phyloP scores from a whole-genome alignment of 495 filamentous ascomycete genomes.

The Pseudomonodictys pantanalensis region DNA sequence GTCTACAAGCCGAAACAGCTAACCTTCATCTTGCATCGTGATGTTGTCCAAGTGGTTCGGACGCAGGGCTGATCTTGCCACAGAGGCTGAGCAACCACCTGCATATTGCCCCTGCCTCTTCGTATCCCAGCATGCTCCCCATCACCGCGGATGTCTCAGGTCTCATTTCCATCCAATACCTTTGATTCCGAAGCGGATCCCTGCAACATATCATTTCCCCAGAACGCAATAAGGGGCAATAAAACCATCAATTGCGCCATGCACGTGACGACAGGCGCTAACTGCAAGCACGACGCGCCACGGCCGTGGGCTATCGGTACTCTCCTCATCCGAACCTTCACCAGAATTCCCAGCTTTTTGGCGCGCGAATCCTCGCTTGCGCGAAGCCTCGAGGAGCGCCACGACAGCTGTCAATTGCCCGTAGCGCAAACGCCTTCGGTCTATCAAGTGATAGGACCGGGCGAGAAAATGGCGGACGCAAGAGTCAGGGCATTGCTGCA shows the following conservation, averaged over 20 bases:
- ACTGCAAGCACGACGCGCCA: not conserved
- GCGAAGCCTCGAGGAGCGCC: not conserved
- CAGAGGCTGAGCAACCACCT: too few species aligned
- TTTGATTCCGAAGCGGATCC: not conserved
- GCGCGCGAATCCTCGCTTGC: not conserved
- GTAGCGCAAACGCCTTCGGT: not conserved
- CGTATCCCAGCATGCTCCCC: too few species aligned
- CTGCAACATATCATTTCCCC: not conserved
- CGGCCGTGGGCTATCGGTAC: not conserved
- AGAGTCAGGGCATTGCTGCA: conserved; percentile 17
- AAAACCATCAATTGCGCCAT: not conserved
- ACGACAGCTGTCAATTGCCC: conserved; percentile 21
- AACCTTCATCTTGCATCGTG: too few species aligned
- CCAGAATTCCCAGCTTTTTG: too few species aligned
- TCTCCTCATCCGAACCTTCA: not conserved
- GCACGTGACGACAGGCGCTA: conserved; percentile 22
- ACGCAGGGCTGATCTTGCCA: too few species aligned
- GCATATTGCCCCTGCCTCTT: too few species aligned
- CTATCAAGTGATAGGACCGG: conserved; percentile 1
- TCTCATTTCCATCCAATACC: not conserved
- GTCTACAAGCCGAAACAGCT: too few species aligned
- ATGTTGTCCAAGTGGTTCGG: too few species aligned
- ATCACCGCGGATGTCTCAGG: too few species aligned
- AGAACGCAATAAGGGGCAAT: conserved; percentile 8
- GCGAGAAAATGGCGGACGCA: not conserved